These are phyloP conservation scores for Talaromyces islandicus DNA, from an alignment of 2,329 filamentous ascomycete genomes.

Conservation along the genomic window DNA sequence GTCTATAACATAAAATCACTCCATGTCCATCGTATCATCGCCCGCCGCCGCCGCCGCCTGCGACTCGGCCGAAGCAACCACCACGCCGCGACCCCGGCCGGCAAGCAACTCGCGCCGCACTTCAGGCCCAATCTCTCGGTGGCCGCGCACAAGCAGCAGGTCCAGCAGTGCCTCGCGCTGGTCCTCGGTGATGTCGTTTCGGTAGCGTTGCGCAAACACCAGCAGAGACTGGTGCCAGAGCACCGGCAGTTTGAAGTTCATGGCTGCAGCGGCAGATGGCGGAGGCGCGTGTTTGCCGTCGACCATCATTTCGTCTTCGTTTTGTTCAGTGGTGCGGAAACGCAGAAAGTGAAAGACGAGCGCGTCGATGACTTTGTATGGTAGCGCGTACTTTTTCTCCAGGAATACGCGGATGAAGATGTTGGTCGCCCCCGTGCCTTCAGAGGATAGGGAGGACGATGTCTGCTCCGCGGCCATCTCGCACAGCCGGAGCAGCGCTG, in stretches of 20 bases:
- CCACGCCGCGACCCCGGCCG: constrained; percentile 76
- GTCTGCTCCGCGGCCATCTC: constrained; percentile 92
- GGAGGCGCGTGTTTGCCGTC: constrained; percentile 19
- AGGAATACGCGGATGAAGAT: constrained; percentile 89
- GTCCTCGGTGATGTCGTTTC: constrained; percentile 93
- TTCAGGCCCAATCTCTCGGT: constrained; percentile 84
- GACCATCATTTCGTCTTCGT: constrained; percentile 48
- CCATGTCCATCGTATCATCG: constrained; percentile 88
- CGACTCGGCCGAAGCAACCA: constrained; percentile 40
- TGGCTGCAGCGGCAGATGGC: constrained; percentile 41
- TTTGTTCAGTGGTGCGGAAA: constrained; percentile 63
- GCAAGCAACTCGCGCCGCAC: constrained; percentile 82
- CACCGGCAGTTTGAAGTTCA: constrained; percentile 67
- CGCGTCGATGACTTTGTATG: constrained; percentile 89
- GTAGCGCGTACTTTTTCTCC: constrained; percentile 95
- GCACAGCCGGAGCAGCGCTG: constrained; percentile 83
- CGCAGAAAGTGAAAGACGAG: constrained; percentile 95
- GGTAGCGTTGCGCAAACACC: constrained; percentile 88
- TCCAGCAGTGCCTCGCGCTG: constrained; percentile 88
- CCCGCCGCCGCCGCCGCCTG: constrained; percentile 61
- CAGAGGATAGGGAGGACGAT: constrained; percentile 60
- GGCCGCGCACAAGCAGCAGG: constrained; percentile 74
- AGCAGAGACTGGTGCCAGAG: constrained; percentile 94
- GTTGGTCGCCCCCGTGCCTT: constrained; percentile 87
- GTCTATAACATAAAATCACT: constrained; percentile 4